Base-by-base conservation (phyloP, 2,329 filamentous ascomycete species). In the Fusarium coffeatum region DNA sequence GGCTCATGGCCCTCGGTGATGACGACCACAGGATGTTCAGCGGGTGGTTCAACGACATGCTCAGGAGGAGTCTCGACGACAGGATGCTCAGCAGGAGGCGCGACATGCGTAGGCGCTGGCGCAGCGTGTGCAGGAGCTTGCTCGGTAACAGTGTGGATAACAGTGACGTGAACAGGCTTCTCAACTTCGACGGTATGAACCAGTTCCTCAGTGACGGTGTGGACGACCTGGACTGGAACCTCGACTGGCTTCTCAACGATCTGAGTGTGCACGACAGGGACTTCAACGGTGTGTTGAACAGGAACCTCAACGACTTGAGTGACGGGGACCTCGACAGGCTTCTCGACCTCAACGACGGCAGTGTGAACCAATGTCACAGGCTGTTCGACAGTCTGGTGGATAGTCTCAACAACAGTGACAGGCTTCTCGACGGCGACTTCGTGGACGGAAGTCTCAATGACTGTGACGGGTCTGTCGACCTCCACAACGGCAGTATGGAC, bases 401-500 rank as follows among this genome's bases (percentile, higher is more conserved):
- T 12, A 37, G 34, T 60, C 18, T 68, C 65, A 2, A 68, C 48
- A 1, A 69, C 61, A 1, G 66, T 69, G 1, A 69, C 65, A 1
- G 60, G 65, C 13, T 25, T 53, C 13, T 66, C 63, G 1, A 66
- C 34, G 2, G 34, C 18, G 3, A 37, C 54, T 7, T 63, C 48
- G 4, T 64, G 59, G 0, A 57, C 40, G 5, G 54, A 25, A 2
- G 65, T 69, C 2, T 69, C 41, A 3, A 69, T 30, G 1, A 69
- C 50, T 3, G 55, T 68, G 15, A 66, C 53, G 3, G 42, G 59
- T 54, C 30, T 18, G 41, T 53, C 3, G 18, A 42, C 27, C 23
- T 66, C 61, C 48, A 63, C 56, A 8, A 65, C n/a, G 2, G 66
- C 13, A 9, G 66, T 68, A 6, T 68, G 66, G 7, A 69, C 37